Percentiles rank a stretch among this genome's conserved stretches.
Conservation (phyloP, 805 yeast species). For the Clavispora santaluciae region DNA sequence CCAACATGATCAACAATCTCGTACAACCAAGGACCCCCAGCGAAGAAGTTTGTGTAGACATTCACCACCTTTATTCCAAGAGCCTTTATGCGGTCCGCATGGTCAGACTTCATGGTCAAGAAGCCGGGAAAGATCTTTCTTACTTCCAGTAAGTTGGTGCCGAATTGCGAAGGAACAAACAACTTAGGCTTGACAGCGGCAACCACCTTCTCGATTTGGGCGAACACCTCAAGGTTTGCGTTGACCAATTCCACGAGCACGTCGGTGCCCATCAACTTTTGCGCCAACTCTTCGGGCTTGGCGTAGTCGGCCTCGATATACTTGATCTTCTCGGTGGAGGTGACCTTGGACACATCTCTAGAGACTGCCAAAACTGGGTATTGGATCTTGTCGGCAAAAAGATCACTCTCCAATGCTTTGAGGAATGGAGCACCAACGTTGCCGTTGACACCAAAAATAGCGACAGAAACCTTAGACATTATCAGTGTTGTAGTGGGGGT, state of each 20-base stretch:
- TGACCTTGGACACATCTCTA: conserved; percentile 33
- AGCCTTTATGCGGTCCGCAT: conserved; percentile 35
- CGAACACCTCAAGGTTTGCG: conserved; percentile 25
- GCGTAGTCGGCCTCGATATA: conserved; percentile 33
- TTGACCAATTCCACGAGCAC: conserved; percentile 45
- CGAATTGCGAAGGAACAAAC: conserved; percentile 60
- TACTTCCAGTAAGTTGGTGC: conserved; percentile 36
- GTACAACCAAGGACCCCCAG: conserved; percentile 28
- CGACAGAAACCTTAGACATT: conserved; percentile 32
- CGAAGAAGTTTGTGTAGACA: conserved; percentile 37
- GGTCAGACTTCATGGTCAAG: conserved; percentile 27
- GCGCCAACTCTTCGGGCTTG: conserved; percentile 19
- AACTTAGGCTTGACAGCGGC: conserved; percentile 42
- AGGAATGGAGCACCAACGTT: conserved; percentile 45
- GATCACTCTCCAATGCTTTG: conserved; percentile 39
- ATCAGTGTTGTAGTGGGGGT: background rate
- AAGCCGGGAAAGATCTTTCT: conserved; percentile 30
- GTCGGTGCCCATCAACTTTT: conserved; percentile 44
- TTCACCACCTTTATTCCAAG: conserved; percentile 46
- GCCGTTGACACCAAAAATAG: conserved; percentile 52
- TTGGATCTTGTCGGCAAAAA: conserved; percentile 37
- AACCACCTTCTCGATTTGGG: conserved; percentile 35
- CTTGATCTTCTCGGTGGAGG: conserved; percentile 32
- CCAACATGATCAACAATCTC: conserved; percentile 34
- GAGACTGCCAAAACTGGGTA: conserved; percentile 52